A percentile compares a stretch with the other conserved stretches of the same genome.
Evolutionary conservation across 2,329 filamentous ascomycete genomes (phyloP).

Genomic region (Orbilia blumenaviensis): DNA sequence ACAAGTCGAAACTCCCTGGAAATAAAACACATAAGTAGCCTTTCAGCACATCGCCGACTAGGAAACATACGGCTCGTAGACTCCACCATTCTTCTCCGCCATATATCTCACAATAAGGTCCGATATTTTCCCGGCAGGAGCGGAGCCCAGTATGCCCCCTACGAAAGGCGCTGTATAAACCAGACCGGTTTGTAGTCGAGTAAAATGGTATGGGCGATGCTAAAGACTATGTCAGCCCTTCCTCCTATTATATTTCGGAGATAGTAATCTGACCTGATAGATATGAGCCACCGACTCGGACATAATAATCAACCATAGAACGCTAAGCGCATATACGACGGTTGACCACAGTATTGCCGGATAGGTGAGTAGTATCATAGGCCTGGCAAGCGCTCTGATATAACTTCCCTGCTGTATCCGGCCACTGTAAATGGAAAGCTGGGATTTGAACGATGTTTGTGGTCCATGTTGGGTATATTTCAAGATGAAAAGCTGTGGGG

Average conservation of each 20-base stretch:
- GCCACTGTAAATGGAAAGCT: conserved; percentile 79
- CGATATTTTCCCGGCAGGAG: conserved; percentile 85
- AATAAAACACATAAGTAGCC: neutral
- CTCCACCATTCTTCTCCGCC: conserved; percentile 84
- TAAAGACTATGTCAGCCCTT: neutral
- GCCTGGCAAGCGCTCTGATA: conserved; percentile 78
- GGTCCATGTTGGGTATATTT: conserved; percentile 67
- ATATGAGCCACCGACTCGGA: conserved; percentile 86
- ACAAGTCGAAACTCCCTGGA: conserved; percentile 80
- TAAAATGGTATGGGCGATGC: conserved; percentile 80
- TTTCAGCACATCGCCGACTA: neutral
- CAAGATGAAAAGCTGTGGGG: conserved; percentile 9
- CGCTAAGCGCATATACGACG: conserved; percentile 82
- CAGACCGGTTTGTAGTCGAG: conserved; percentile 79
- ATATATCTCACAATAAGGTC: conserved; percentile 85
- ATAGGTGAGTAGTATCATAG: conserved; percentile 86
- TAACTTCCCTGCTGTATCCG: conserved; percentile 80
- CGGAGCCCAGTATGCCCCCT: conserved; percentile 88
- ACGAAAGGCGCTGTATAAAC: conserved; percentile 91
- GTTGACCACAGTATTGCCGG: conserved; percentile 90
- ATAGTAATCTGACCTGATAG: conserved; percentile 67
- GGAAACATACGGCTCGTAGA: conserved; percentile 76
- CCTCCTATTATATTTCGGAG: conserved; percentile 58
- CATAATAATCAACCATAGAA: conserved; percentile 95
- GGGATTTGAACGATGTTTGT: conserved; percentile 75